Conservation (phyloP, 106 monocot genomes). For the Apostasia shenzhenica region DNA sequence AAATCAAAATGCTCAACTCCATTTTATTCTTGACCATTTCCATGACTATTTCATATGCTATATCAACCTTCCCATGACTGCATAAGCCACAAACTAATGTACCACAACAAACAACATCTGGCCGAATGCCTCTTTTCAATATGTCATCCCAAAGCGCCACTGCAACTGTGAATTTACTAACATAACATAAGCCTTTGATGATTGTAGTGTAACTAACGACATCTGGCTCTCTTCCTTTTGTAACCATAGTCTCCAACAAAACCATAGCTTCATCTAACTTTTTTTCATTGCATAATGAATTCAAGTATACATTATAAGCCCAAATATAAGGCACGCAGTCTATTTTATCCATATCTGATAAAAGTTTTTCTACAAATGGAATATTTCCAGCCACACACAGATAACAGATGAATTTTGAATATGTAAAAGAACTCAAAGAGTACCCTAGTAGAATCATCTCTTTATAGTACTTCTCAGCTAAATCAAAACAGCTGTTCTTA, state of each 20-base stretch:
- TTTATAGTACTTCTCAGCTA: slow-evolving; percentile 59
- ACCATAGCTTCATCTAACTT: slow-evolving; percentile 47
- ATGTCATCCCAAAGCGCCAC: slow-evolving; percentile 71
- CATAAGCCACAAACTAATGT: slow-evolving; percentile 71
- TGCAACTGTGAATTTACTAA: slow-evolving; percentile 31
- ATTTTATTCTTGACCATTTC: slow-evolving; percentile 51
- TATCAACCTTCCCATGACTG: slow-evolving; percentile 63
- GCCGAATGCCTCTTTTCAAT: slow-evolving; percentile 36
- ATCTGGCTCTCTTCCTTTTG: slow-evolving; percentile 61
- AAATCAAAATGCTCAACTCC: slow-evolving; percentile 36
- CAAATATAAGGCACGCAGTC: slow-evolving; percentile 76
- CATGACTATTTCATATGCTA: slow-evolving; percentile 78
- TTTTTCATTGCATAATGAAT: slow-evolving; percentile 60
- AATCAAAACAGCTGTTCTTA: slow-evolving; percentile 42
- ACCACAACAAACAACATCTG: slow-evolving; percentile 54
- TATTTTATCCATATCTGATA: slow-evolving; percentile 53
- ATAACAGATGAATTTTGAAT: slow-evolving; percentile 75
- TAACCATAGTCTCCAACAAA: slow-evolving; percentile 44
- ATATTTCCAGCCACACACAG: slow-evolving; percentile 44
- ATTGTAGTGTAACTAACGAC: slow-evolving; percentile 71
- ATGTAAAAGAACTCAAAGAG: slow-evolving; percentile 73
- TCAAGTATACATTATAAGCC: slow-evolving; percentile 85
- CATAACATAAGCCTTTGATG: slow-evolving; percentile 51
- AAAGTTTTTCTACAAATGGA: slow-evolving; percentile 44
- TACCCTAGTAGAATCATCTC: slow-evolving; percentile 49